These are phyloP conservation scores for Tremellales sp. DNA, from an alignment of 1,284 basidiomycete species.

Conservation along the genomic window DNA sequence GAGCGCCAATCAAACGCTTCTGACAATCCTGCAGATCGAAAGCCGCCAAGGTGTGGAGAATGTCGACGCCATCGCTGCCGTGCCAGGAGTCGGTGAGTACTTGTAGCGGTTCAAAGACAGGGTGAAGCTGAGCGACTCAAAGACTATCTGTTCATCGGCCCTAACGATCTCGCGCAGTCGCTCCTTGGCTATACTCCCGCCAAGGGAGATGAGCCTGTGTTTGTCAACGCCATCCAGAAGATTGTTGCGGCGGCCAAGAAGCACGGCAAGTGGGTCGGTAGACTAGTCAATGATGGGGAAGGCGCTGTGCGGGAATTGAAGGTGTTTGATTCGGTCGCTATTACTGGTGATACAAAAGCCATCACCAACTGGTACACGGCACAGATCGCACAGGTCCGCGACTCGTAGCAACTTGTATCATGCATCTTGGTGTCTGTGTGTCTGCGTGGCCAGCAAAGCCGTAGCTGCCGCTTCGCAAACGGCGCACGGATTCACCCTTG, in stretches of 20 bases:
- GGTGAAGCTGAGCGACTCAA: not conserved
- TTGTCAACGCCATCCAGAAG: slow-evolving; percentile 28
- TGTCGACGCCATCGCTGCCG: slow-evolving; percentile 27
- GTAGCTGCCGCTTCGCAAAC: not conserved
- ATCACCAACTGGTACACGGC: slow-evolving; percentile 27
- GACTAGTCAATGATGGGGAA: slow-evolving; percentile 27
- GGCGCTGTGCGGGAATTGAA: slow-evolving; percentile 13
- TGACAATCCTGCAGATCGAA: slow-evolving; percentile 35
- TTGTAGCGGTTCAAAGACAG: not conserved
- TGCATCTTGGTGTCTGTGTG: not conserved
- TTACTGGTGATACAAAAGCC: slow-evolving; percentile 32
- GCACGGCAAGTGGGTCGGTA: slow-evolving; percentile 28
- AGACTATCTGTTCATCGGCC: slow-evolving; percentile 40
- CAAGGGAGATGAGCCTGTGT: slow-evolving; percentile 27
- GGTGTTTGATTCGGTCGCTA: slow-evolving; percentile 19
- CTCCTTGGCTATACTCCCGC: slow-evolving; percentile 36
- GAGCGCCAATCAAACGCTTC: slow-evolving; percentile 22
- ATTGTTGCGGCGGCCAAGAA: slow-evolving; percentile 26
- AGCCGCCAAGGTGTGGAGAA: slow-evolving; percentile 27
- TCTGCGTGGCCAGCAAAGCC: not conserved
- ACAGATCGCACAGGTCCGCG: slow-evolving; percentile 12
- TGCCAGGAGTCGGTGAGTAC: slow-evolving; percentile 25
- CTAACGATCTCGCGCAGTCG: slow-evolving; percentile 38
- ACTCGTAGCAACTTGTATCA: not conserved
- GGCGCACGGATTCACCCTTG: not conserved